phyloP scores from a whole-genome alignment of 257 asterid genomes.

The Solanum etuberosum region DNA sequence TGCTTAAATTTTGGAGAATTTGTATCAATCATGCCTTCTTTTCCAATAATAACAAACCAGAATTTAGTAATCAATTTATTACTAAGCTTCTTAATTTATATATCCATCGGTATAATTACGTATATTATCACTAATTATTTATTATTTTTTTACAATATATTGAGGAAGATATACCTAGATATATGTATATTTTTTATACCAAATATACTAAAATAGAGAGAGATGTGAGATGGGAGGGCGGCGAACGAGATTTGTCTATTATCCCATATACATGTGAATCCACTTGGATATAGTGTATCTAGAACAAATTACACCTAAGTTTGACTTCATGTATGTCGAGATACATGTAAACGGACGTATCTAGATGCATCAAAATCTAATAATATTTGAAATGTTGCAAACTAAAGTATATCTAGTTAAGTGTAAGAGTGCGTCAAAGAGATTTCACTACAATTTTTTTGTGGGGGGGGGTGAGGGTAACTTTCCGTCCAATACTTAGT shows the following conservation, averaged over 20 bases:
- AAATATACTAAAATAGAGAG: too few species aligned
- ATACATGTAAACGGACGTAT: not conserved
- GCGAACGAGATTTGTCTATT: too few species aligned
- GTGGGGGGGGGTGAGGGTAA: not conserved
- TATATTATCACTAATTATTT: too few species aligned
- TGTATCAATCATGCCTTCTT: not conserved
- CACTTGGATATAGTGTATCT: too few species aligned
- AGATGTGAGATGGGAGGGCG: too few species aligned
- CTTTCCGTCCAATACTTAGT: not conserved
- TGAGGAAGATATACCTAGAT: not conserved
- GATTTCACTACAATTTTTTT: not conserved
- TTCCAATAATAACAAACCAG: not conserved
- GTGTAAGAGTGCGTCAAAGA: not conserved
- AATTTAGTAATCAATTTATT: not conserved
- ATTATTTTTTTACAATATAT: too few species aligned
- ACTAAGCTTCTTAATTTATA: not conserved
- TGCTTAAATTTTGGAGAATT: not conserved
- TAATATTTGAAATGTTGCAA: too few species aligned
- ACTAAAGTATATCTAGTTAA: not conserved
- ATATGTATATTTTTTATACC: too few species aligned
- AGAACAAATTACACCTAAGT: too few species aligned
- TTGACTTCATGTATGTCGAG: too few species aligned
- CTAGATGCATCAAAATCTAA: not conserved
- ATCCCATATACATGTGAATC: too few species aligned
- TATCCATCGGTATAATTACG: not conserved